A percentile compares a stretch with the other conserved stretches of the same genome.
Evolutionary conservation across 805 yeast species (phyloP).

Genomic region (Hanseniaspora meyeri): DNA sequence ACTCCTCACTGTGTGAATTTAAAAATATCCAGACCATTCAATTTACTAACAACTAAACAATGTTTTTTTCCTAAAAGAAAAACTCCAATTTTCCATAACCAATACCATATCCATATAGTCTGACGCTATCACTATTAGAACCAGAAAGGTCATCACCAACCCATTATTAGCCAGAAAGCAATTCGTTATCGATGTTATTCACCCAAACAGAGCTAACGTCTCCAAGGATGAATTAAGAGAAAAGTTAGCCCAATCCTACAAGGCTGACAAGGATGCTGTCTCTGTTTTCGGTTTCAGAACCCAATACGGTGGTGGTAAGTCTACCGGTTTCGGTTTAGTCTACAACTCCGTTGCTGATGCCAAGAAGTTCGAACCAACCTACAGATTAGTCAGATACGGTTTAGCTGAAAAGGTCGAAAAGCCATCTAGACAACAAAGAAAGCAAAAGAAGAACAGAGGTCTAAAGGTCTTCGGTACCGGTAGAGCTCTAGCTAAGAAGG

Average conservation of each 20-base stretch:
- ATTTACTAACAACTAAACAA: slow-evolving; percentile 9
- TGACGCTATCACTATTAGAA: slow-evolving; percentile 99
- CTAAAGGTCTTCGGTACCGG: slow-evolving; percentile 99
- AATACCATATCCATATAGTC: slow-evolving; percentile 37
- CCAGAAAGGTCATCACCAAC: slow-evolving; percentile 97
- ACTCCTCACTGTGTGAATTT: not conserved
- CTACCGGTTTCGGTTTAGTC: slow-evolving; percentile 97
- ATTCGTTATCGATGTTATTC: slow-evolving; percentile 97
- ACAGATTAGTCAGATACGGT: slow-evolving; percentile 99
- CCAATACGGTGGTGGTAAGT: slow-evolving; percentile 99
- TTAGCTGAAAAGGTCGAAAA: slow-evolving; percentile 91
- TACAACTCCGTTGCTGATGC: slow-evolving; percentile 97
- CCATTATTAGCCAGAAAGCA: slow-evolving; percentile 99
- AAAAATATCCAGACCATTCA: not conserved
- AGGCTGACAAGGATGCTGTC: slow-evolving; percentile 83
- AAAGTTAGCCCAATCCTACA: slow-evolving; percentile 76
- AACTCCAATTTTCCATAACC: not conserved
- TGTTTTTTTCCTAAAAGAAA: not conserved
- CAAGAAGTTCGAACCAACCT: slow-evolving; percentile 96
- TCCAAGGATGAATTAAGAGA: slow-evolving; percentile 98
- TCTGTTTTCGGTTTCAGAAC: slow-evolving; percentile 99
- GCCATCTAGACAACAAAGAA: slow-evolving; percentile 99
- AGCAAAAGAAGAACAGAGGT: slow-evolving; percentile 99
- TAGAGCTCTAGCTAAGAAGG: slow-evolving; percentile 81
- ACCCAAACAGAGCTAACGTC: slow-evolving; percentile 98